These are phyloP conservation scores for Phytophthora europaea DNA, from an alignment of 352 stramenopile species.

Conservation along the genomic window DNA sequence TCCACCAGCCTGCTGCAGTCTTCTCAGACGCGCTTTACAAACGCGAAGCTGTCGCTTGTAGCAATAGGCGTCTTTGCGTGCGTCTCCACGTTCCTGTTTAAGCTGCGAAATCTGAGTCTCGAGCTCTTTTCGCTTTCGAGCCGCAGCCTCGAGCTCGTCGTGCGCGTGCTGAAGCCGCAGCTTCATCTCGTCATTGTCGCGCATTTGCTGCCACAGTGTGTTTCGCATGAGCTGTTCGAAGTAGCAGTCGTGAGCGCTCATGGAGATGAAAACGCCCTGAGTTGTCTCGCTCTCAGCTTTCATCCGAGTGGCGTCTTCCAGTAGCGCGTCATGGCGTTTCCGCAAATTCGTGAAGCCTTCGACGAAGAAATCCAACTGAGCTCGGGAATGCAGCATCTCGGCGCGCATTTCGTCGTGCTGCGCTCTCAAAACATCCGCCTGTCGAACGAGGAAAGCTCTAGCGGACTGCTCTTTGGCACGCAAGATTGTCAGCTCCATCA, in stretches of 20 bases:
- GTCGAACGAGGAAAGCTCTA: conserved; percentile 62
- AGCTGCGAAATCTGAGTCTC: conserved; percentile 50
- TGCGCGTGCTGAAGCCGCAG: conserved; percentile 28
- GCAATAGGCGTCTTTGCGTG: conserved; percentile 64
- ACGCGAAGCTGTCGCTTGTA: conserved; percentile 67
- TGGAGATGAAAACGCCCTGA: conserved; percentile 64
- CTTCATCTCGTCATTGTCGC: conserved; percentile 50
- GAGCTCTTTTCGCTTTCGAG: conserved; percentile 52
- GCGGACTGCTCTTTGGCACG: conserved; percentile 70
- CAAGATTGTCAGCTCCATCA: conserved; percentile 68
- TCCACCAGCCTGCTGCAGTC: conserved; percentile 36
- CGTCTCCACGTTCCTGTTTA: conserved; percentile 62
- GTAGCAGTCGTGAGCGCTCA: conserved; percentile 69
- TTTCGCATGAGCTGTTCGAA: conserved; percentile 62
- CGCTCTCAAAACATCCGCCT: conserved; percentile 52
- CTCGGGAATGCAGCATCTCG: conserved; percentile 69
- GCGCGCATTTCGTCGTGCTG: conserved; percentile 69
- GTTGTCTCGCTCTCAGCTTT: conserved; percentile 72
- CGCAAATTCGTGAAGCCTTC: conserved; percentile 78
- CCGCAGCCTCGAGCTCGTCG: conserved; percentile 37
- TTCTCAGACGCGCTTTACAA: conserved; percentile 50
- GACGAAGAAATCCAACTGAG: conserved; percentile 84
- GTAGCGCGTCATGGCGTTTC: conserved; percentile 66
- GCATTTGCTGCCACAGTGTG: conserved; percentile 53
- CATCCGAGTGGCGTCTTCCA: conserved; percentile 63